These are phyloP conservation scores for Salix brachista DNA, from an alignment of 345 rosid species.

Conservation along the genomic window DNA sequence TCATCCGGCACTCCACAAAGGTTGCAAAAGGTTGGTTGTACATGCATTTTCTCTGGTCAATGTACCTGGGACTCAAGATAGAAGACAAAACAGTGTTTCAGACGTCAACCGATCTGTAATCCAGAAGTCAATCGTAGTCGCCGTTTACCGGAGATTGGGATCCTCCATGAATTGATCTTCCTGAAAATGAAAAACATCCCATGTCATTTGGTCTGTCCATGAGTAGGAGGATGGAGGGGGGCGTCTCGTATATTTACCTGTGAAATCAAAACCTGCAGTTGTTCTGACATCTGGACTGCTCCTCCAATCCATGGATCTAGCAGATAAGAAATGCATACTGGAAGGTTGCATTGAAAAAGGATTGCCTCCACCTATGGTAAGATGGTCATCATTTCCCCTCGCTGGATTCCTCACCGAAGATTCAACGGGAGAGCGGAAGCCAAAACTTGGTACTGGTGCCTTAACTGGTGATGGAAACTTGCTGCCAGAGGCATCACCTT, in stretches of 20 bases:
- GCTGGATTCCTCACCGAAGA: conserved; percentile 45
- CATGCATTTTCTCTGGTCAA: conserved; percentile 21
- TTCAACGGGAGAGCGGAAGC: conserved; percentile 46
- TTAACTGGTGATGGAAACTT: conserved; percentile 53
- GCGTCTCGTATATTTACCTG: conserved; percentile 33
- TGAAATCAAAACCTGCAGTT: conserved; percentile 40
- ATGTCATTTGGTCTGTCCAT: conserved; percentile 1
- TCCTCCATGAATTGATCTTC: conserved; percentile 42
- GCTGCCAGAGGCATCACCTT: conserved; percentile 47
- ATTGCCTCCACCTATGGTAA: conserved; percentile 36
- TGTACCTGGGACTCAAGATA: conserved; percentile 15
- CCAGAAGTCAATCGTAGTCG: conserved; percentile 46
- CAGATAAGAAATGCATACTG: conserved; percentile 42
- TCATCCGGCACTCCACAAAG: conserved; percentile 29
- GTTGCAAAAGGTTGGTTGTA: conserved; percentile 26
- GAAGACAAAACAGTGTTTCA: not conserved
- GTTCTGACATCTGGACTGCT: conserved; percentile 34
- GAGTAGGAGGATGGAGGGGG: not conserved
- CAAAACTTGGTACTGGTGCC: conserved; percentile 34
- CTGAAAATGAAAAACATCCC: conserved; percentile 31
- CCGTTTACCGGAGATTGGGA: conserved; percentile 62
- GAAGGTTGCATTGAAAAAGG: conserved; percentile 51
- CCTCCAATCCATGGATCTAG: conserved; percentile 52
- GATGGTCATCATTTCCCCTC: conserved; percentile 40
- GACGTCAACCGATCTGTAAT: conserved; percentile 26